phyloP scores from a whole-genome alignment of 2,329 filamentous ascomycete species.

The Penicillium palitans region DNA sequence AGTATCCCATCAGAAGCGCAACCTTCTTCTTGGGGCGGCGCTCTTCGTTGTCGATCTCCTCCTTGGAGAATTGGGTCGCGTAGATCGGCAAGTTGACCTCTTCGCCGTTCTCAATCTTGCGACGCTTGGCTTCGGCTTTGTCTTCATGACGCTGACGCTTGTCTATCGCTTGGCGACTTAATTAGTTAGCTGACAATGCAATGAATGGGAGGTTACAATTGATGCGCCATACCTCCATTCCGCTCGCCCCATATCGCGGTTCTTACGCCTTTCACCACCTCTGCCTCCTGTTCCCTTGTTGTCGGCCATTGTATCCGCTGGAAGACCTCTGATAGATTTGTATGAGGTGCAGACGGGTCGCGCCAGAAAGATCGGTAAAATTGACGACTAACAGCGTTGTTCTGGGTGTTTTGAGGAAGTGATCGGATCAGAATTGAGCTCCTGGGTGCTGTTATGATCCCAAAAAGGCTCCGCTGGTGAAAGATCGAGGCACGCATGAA shows the following conservation, averaged over 20 bases:
- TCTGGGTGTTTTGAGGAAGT: neutral
- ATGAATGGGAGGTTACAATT: slow-evolving; percentile 1
- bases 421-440: neutral
- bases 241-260: slow-evolving; percentile 65
- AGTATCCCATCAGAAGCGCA: slow-evolving; percentile 91
- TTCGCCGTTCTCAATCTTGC: slow-evolving; percentile 52
- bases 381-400: neutral
- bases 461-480: slow-evolving; percentile 20
- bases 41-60: slow-evolving; percentile 85
- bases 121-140: slow-evolving; percentile 56
- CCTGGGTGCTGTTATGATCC: slow-evolving; percentile 4
- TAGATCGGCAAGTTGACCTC: slow-evolving; percentile 51
- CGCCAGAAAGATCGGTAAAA: slow-evolving; percentile 2
- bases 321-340: slow-evolving; percentile 22
- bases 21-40: slow-evolving; percentile 94
- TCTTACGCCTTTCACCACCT: slow-evolving; percentile 55
- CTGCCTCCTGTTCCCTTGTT: slow-evolving; percentile 35
- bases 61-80: slow-evolving; percentile 63
- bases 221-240: slow-evolving; percentile 60
- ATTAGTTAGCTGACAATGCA: slow-evolving; percentile 48
- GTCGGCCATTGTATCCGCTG: slow-evolving; percentile 35
- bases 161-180: slow-evolving; percentile 53
- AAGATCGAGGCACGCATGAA: slow-evolving; percentile 20
- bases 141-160: slow-evolving; percentile 54
- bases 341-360: slow-evolving; percentile 8